Evolutionary conservation across 1,284 basidiomycete species (phyloP).

Genomic region (Leccinum subfulvum): DNA sequence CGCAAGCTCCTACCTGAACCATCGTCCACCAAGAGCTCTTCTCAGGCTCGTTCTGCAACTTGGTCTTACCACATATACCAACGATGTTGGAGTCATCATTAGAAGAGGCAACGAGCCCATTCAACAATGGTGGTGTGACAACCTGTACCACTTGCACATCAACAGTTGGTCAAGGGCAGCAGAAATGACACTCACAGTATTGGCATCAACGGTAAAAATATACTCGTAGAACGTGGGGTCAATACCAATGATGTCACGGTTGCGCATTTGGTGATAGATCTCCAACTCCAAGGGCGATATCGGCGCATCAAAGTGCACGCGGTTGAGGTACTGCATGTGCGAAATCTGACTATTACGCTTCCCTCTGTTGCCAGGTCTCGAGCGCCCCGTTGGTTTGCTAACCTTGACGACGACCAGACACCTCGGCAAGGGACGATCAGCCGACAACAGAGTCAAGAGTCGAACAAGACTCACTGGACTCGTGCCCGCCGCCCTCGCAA

Average conservation of each 20-base stretch:
- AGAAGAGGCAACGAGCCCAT: background rate
- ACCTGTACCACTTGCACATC: background rate
- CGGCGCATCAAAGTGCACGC: too few relatives aligned
- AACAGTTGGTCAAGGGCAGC: background rate
- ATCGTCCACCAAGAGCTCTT: background rate
- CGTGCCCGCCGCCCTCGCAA: background rate
- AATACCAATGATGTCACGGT: too few relatives aligned
- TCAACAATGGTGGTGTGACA: background rate
- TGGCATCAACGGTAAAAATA: too few relatives aligned
- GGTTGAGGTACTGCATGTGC: conserved; percentile 75
- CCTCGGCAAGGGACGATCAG: background rate
- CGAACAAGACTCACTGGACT: too few relatives aligned
- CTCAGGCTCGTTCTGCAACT: background rate
- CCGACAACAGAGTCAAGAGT: background rate
- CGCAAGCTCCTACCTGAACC: background rate
- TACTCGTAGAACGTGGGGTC: too few relatives aligned
- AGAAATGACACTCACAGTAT: background rate
- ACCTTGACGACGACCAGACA: conserved; percentile 97
- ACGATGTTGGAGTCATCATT: background rate
- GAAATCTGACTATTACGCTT: conserved; percentile 98
- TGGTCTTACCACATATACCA: background rate
- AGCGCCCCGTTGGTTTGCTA: conserved; percentile 91
- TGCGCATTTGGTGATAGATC: too few relatives aligned
- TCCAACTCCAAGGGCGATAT: too few relatives aligned
- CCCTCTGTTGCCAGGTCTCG: conserved; percentile 74